These are phyloP conservation scores for Murraya koenigii DNA, from an alignment of 345 rosid species.

Conservation along the genomic window DNA sequence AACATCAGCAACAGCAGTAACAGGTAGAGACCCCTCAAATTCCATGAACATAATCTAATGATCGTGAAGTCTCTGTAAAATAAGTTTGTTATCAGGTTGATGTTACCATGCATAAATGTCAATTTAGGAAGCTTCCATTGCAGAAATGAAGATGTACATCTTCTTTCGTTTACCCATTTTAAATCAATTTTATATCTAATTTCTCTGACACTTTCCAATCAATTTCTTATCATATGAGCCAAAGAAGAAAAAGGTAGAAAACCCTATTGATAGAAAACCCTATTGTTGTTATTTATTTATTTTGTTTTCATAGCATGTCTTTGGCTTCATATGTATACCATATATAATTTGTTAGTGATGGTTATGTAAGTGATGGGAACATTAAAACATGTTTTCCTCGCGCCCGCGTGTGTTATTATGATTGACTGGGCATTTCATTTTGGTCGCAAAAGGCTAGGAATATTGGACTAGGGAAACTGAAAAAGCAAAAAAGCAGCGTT, in stretches of 20 bases:
- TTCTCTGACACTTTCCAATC: background rate
- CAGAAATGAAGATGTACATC: conserved; percentile 19
- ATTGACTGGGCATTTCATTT: conserved; percentile 3
- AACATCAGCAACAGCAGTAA: conserved; percentile 31
- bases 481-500: background rate
- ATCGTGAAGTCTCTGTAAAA: background rate
- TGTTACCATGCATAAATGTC: conserved; percentile 13
- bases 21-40: conserved; percentile 35
- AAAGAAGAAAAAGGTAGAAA: background rate
- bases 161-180: background rate
- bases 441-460: conserved; percentile 7
- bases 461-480: background rate
- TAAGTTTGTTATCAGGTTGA: background rate
- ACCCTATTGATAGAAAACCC: background rate
- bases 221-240: background rate
- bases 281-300: background rate
- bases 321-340: conserved; percentile 1
- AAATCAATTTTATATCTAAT: conserved; percentile 1
- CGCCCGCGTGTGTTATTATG: background rate
- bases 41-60: background rate
- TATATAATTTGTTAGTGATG: background rate
- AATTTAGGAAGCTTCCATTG: conserved; percentile 17
- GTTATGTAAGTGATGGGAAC: conserved; percentile 12
- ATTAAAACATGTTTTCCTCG: background rate
- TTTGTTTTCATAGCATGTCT: background rate